A percentile compares a stretch with the other conserved stretches of the same genome.
phyloP scores from a whole-genome alignment of 129 eudicot species.

The Artemisia annua region DNA sequence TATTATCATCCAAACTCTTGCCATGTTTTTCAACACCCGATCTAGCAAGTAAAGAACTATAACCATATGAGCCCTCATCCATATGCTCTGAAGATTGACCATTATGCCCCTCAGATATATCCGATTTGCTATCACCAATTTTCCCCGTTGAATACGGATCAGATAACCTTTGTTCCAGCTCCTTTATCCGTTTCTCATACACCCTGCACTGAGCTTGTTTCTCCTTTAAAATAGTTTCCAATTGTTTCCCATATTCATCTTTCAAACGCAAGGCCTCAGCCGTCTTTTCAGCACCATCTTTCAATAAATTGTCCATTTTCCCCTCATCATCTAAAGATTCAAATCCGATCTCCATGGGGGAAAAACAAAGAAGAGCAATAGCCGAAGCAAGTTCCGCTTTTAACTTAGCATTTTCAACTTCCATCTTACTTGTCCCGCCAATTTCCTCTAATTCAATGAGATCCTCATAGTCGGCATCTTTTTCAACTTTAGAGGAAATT shows the following conservation, averaged over 20 bases:
- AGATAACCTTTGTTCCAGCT: conserved; percentile 74
- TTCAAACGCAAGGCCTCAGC: conserved; percentile 76
- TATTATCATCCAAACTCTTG: conserved; percentile 74
- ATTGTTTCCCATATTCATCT: conserved; percentile 71
- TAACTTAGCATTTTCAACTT: conserved; percentile 87
- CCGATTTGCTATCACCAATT: conserved; percentile 59
- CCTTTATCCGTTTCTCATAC: conserved; percentile 82
- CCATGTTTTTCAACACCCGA: conserved; percentile 42
- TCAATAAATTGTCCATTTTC: conserved; percentile 54
- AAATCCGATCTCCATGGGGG: conserved; percentile 51
- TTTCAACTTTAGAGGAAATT: too few species aligned
- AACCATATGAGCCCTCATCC: conserved; percentile 75
- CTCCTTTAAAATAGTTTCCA: conserved; percentile 52
- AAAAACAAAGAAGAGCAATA: conserved; percentile 65
- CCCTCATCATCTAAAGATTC: conserved; percentile 73
- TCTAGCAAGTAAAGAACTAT: conserved; percentile 44
- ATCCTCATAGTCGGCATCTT: conserved; percentile 40
- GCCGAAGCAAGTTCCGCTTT: conserved; percentile 94
- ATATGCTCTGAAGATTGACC: conserved; percentile 45
- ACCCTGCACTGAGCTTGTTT: conserved; percentile 70
- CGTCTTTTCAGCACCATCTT: conserved; percentile 72
- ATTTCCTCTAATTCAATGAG: conserved; percentile 60
- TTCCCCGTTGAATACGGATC: conserved; percentile 53
- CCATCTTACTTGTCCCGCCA: conserved; percentile 82
- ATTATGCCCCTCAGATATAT: conserved; percentile 48